Evolutionary conservation across 2,329 filamentous ascomycete genomes (phyloP).

Genomic region (Thermothelomyces thermophilus): DNA sequence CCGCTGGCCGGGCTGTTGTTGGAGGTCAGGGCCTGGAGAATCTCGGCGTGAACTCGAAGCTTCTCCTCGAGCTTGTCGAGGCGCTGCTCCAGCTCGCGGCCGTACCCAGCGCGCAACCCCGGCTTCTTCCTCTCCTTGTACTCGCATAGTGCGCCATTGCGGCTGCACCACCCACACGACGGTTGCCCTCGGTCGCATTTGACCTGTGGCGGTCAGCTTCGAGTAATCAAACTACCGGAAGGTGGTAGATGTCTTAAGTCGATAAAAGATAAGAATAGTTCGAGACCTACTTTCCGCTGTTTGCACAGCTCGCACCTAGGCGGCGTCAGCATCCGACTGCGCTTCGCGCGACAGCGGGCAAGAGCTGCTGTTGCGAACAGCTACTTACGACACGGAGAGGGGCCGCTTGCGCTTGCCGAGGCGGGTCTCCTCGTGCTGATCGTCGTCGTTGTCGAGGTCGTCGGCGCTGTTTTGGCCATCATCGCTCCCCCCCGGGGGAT

Average conservation of each 20-base stretch:
- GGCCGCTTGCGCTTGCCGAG: constrained; percentile 54
- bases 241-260: not conserved
- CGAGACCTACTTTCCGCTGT: constrained; percentile 60
- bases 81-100: constrained; percentile 65
- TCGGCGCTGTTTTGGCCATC: constrained; percentile 43
- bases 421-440: constrained; percentile 35
- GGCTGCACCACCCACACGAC: constrained; percentile 61
- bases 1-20: constrained; percentile 30
- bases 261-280: not conserved
- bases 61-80: constrained; percentile 64
- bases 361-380: constrained; percentile 10
- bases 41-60: constrained; percentile 58
- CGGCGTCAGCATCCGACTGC: constrained; percentile 8
- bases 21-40: constrained; percentile 51
- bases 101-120: constrained; percentile 60
- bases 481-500: constrained; percentile 43
- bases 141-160: constrained; percentile 57
- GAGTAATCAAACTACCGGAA: not conserved
- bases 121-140: constrained; percentile 65
- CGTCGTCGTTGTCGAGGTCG: constrained; percentile 39
- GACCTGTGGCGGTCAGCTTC: constrained; percentile 39
- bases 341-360: constrained; percentile 18
- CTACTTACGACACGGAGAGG: constrained; percentile 53
- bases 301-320: constrained; percentile 69
- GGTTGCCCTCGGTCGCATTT: constrained; percentile 73